Evolutionary conservation across 2,329 filamentous ascomycete species (phyloP), one percentile per base, ranked within the genome.

Genomic region (Mycosphaerella sp.): DNA sequence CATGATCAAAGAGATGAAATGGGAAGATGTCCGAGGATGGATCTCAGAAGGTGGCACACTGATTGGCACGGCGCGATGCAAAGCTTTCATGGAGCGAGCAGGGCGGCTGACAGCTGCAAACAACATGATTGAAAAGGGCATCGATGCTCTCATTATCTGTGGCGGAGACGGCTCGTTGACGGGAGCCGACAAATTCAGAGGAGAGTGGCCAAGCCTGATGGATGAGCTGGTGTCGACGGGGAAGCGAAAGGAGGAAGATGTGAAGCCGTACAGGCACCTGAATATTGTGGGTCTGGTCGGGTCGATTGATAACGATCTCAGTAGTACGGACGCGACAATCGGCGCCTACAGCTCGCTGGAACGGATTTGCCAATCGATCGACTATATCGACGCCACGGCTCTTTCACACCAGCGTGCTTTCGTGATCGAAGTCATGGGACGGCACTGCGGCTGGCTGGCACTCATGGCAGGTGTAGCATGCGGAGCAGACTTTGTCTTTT

Each of bases 301-400:
- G 52, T 95, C 89, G 48, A 98, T 98, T 66, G 93, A 98, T 77
- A 98, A 98, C 68, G 93, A 98, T 67, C 86, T 98, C 72, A 94
- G 90, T 44, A 89, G 89, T 58, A 98, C 93, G 10, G 93, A 98
- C 70, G 91, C 93, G 53, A 98, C 93, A 28, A 96, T 98, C 68
- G 93, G 93, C 50, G 94, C 88, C 69, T 97, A 95, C 74, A 95
- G 90, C 39, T 93, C 93, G 18, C 80, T 98, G 50, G 83, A 86
- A 42, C 84, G 91, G 53, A 95, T 98, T 62, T 97, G 91, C 72
- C 87, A 96, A 68, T 88, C 91, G 66, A 88, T 98, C 52, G 93
- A 98, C 73, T 91, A 89, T 66, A 95, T 98, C 62, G 91, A 98
- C 71, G 90, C 91, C 16, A 97, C 93, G 0, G 91, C 91, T 46